Evolutionary conservation across 2,329 filamentous ascomycete species (phyloP).

Genomic region (Aureobasidium subglaciale): DNA sequence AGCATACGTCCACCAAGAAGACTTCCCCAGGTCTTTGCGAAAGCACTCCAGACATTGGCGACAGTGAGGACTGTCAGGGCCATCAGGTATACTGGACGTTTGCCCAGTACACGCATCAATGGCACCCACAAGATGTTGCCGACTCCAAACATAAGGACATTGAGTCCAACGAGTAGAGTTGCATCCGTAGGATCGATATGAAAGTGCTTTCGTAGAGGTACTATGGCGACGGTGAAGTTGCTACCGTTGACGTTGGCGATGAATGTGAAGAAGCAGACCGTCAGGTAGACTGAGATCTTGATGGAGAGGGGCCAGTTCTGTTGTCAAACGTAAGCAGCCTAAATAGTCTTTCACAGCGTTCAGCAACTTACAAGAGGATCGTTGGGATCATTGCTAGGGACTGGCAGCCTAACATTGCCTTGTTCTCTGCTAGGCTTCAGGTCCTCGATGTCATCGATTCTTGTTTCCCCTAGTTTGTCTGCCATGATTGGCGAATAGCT

Average conservation of each 20-base stretch:
- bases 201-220: conserved; percentile 28
- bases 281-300: conserved; percentile 27
- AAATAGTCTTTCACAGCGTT: no score
- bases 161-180: conserved; percentile 24
- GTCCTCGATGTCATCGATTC: neutral
- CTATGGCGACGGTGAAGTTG: conserved; percentile 33
- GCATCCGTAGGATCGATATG: conserved; percentile 20
- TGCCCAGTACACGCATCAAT: conserved; percentile 28
- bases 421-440: neutral
- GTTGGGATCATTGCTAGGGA: conserved; percentile 20
- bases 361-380: conserved; percentile 17
- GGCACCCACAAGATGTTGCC: conserved; percentile 30
- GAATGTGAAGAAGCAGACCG: conserved; percentile 35
- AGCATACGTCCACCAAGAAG: conserved; percentile 24
- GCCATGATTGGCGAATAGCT: no score
- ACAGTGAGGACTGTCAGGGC: conserved; percentile 28
- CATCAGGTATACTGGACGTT: conserved; percentile 33
- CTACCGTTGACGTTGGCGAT: conserved; percentile 34
- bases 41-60: conserved; percentile 31
- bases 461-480: neutral
- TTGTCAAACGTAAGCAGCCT: no score
- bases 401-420: neutral
- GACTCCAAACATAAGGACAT: conserved; percentile 26
- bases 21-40: conserved; percentile 22
- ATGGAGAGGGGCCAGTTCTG: conserved; percentile 17